Evolutionary conservation across 2,329 filamentous ascomycete species (phyloP).

Genomic region (Blastomyces parvus): DNA sequence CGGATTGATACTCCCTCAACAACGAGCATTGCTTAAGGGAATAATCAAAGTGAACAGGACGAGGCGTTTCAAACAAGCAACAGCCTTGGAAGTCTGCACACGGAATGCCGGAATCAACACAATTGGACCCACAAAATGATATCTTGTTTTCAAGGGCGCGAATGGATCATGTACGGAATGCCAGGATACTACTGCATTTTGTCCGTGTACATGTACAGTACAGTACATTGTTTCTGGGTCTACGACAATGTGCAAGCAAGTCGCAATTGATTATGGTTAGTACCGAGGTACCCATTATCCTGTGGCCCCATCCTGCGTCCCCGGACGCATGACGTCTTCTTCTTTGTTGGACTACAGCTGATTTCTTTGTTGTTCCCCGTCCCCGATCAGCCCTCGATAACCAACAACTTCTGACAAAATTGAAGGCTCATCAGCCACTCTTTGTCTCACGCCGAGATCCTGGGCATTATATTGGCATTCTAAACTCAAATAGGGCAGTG

Average conservation of each 20-base stretch:
- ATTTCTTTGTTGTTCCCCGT: conserved; percentile 3
- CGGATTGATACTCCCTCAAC: not conserved
- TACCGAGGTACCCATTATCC: not conserved
- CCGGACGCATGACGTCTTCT: not conserved
- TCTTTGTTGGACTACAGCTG: conserved; percentile 1
- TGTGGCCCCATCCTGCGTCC: not conserved
- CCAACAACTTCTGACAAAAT: not conserved
- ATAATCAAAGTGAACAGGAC: not conserved
- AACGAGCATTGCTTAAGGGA: not conserved
- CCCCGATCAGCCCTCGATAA: not conserved
- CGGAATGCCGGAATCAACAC: not conserved
- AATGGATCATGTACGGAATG: not conserved
- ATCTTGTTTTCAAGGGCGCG: not conserved
- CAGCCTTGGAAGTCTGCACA: not conserved
- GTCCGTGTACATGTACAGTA: not conserved
- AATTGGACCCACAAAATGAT: not conserved
- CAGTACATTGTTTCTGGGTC: not conserved
- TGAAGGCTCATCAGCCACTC: not conserved
- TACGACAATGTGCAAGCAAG: not conserved
- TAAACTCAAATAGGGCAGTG: conserved; percentile 6
- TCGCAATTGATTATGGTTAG: not conserved
- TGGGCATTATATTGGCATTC: conserved; percentile 1
- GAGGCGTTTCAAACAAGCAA: no score
- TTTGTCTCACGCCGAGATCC: not conserved
- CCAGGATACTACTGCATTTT: not conserved